phyloP scores from a whole-genome alignment of 192 early-diverging fungal genomes.

The Coemansia pectinata region DNA sequence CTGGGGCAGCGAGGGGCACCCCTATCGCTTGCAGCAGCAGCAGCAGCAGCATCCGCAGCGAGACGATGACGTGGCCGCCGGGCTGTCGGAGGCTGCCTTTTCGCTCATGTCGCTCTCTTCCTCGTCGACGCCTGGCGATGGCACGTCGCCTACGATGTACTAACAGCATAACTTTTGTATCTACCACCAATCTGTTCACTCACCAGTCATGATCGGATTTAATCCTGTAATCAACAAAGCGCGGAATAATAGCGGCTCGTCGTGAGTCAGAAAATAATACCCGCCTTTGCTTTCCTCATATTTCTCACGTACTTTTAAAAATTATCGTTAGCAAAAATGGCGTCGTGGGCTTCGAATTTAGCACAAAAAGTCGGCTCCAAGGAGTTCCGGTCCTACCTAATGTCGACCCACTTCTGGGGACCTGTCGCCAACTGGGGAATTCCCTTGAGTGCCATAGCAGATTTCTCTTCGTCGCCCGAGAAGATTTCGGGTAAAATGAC shows the following conservation, averaged over 20 bases:
- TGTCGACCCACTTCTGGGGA: slow-evolving; percentile 61
- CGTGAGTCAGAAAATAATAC: not conserved
- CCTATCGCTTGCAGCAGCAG: not conserved
- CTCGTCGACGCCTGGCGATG: not conserved
- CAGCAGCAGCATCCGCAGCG: not conserved
- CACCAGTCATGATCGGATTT: not conserved
- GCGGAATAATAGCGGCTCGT: slow-evolving; percentile 2
- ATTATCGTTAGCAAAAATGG: slow-evolving; percentile 21
- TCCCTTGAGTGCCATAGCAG: slow-evolving; percentile 92
- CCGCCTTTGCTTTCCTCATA: not conserved
- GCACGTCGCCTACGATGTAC: not conserved
- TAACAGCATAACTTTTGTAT: not conserved
- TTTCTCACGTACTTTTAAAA: not conserved
- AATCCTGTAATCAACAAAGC: not conserved
- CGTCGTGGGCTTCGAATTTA: slow-evolving; percentile 54
- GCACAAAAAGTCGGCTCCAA: slow-evolving; percentile 58
- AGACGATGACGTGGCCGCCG: slow-evolving; percentile 7
- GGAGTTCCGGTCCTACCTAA: slow-evolving; percentile 71
- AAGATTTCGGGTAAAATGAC: slow-evolving; percentile 97
- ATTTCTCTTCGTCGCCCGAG: slow-evolving; percentile 86
- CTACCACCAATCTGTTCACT: not conserved
- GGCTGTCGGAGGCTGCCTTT: slow-evolving; percentile 49
- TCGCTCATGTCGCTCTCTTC: slow-evolving; percentile 54
- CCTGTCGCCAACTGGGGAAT: slow-evolving; percentile 90
- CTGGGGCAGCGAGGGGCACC: not conserved